Evolutionary conservation across 2,329 filamentous ascomycete species (phyloP).

Genomic region (Colletotrichum trifolii): DNA sequence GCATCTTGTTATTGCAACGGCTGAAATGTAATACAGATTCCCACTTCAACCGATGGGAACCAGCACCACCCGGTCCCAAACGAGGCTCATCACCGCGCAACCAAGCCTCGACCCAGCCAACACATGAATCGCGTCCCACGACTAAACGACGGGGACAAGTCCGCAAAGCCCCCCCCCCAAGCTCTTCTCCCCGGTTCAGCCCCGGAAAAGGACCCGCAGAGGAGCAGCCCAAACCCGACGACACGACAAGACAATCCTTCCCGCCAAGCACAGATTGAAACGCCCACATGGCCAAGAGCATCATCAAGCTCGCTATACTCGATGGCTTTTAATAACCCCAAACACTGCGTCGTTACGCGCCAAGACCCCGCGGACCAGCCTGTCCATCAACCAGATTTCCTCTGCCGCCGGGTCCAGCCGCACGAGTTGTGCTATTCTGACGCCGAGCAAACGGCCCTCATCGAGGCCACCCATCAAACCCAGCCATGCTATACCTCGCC

Average conservation of each 20-base stretch:
- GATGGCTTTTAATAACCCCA: slow-evolving; percentile 33
- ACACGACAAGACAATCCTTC: background rate
- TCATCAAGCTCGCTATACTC: slow-evolving; percentile 32
- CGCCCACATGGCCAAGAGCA: slow-evolving; percentile 33
- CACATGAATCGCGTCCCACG: slow-evolving; percentile 1
- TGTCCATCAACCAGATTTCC: background rate
- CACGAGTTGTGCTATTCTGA: background rate
- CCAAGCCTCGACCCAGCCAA: background rate
- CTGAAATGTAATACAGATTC: too few relatives aligned
- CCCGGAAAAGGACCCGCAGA: background rate
- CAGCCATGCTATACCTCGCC: background rate
- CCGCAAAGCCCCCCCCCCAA: slow-evolving; percentile 3
- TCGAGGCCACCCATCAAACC: slow-evolving; percentile 1
- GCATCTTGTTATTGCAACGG: too few relatives aligned
- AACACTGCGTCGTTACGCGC: slow-evolving; percentile 24
- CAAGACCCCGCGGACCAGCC: slow-evolving; percentile 8
- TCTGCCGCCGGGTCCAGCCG: background rate
- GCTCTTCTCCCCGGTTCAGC: background rate
- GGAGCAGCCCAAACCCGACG: background rate
- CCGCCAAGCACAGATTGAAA: slow-evolving; percentile 33
- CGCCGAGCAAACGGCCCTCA: background rate
- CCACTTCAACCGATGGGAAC: background rate
- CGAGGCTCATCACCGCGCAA: slow-evolving; percentile 3
- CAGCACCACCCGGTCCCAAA: background rate
- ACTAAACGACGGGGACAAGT: background rate